Percentiles rank a stretch among this genome's conserved stretches.
These are phyloP conservation scores for Hamamelis virginiana DNA, from an alignment of 164 flowering plant species.

Conservation along the genomic window DNA sequence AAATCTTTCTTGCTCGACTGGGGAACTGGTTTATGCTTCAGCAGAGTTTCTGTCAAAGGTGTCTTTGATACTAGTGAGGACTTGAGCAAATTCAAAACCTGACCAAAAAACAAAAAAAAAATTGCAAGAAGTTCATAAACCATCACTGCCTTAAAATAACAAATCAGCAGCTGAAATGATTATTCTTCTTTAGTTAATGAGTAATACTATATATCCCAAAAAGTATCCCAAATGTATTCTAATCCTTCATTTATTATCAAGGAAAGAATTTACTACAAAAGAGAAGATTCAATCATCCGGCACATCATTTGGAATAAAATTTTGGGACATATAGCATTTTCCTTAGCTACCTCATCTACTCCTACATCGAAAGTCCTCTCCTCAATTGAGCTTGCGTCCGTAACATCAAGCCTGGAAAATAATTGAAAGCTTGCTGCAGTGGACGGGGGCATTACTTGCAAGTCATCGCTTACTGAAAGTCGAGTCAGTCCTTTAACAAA, in stretches of 20 bases:
- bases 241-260: too few species aligned
- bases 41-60: conserved; percentile 6
- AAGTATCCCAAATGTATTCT: too few species aligned
- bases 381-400: not conserved
- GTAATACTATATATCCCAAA: too few species aligned
- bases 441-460: conserved; percentile 12
- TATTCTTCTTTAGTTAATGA: too few species aligned
- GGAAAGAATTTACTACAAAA: too few species aligned
- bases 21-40: not conserved
- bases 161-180: too few species aligned
- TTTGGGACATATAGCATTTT: too few species aligned
- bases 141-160: too few species aligned
- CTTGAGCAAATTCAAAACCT: conserved; percentile 17
- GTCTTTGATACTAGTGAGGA: not conserved
- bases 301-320: too few species aligned
- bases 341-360: conserved; percentile 7
- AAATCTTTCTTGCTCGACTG: too few species aligned
- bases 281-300: too few species aligned
- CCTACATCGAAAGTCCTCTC: not conserved
- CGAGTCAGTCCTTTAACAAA: conserved; percentile 9
- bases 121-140: too few species aligned
- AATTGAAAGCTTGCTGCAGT: not conserved
- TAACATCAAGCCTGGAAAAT: not conserved
- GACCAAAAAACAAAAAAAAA: not conserved
- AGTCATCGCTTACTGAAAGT: conserved; percentile 18